These are phyloP conservation scores for Neurospora tetraspora DNA, from an alignment of 495 filamentous ascomycete genomes.

Conservation along the genomic window DNA sequence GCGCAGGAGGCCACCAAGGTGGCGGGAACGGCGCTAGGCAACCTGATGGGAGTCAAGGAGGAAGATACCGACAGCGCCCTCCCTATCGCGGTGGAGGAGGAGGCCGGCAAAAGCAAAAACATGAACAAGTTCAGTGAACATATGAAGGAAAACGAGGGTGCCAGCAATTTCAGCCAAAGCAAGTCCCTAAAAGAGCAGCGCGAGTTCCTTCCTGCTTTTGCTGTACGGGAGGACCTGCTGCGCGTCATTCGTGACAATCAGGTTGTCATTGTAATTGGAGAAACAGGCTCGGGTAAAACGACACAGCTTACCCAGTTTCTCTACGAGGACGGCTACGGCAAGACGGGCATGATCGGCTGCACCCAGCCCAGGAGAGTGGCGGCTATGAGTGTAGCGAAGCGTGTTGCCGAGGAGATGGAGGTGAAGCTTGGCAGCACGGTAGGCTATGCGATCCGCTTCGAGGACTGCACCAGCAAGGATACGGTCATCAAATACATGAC, in stretches of 20 bases:
- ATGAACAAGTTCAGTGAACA: constrained; percentile 84
- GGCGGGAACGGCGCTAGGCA: constrained; percentile 84
- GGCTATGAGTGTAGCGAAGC: constrained; percentile 97
- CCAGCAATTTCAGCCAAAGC: constrained; percentile 85
- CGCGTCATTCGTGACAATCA: constrained; percentile 94
- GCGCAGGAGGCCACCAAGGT: constrained; percentile 92
- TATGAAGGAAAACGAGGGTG: constrained; percentile 79
- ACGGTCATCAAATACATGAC: constrained; percentile 99
- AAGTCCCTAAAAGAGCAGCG: constrained; percentile 87
- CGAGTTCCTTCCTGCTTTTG: constrained; percentile 92
- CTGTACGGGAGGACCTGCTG: constrained; percentile 90
- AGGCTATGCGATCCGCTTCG: constrained; percentile 97
- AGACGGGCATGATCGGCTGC: constrained; percentile 82
- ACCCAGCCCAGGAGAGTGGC: constrained; percentile 93
- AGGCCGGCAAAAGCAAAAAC: constrained; percentile 29
- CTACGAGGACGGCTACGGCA: constrained; percentile 86
- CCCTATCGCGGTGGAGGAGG: constrained; percentile 63
- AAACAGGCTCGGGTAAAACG: constrained; percentile 94
- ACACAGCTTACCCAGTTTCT: constrained; percentile 95
- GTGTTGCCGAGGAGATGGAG: constrained; percentile 98
- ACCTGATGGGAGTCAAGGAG: constrained; percentile 89
- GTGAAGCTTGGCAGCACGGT: constrained; percentile 82
- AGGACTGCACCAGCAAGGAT: constrained; percentile 92
- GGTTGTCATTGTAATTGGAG: constrained; percentile 90
- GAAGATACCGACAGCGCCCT: constrained; percentile 87